These are phyloP conservation scores for Ceriops tagal DNA, from an alignment of 345 rosid genomes.

Conservation along the genomic window DNA sequence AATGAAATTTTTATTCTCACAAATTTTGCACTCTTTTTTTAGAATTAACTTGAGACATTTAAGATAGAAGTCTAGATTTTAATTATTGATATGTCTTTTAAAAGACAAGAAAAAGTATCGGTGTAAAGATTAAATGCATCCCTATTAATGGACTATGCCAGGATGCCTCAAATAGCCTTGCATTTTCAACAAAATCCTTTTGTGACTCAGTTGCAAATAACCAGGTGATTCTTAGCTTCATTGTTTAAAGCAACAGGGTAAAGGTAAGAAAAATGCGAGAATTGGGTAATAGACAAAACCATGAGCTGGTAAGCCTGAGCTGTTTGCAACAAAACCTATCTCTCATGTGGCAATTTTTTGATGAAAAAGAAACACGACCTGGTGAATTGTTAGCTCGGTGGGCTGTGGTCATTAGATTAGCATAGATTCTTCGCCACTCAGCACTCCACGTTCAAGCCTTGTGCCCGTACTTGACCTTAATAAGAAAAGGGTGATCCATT, in stretches of 20 bases:
- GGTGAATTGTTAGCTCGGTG: too few species aligned
- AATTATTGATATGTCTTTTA: too few species aligned
- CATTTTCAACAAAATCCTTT: too few species aligned
- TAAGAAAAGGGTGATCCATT: constrained; percentile 11
- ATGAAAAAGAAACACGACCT: neutral
- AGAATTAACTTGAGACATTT: too few species aligned
- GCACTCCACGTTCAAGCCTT: too few species aligned
- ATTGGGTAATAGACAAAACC: neutral
- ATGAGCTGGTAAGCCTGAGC: neutral
- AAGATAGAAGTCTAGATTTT: too few species aligned
- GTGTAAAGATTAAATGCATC: too few species aligned
- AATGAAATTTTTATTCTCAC: too few species aligned
- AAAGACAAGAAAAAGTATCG: too few species aligned
- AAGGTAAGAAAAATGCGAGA: neutral
- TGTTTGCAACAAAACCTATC: neutral
- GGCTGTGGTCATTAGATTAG: neutral
- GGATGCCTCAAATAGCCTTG: neutral
- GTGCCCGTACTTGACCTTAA: neutral
- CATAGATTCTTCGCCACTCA: constrained; percentile 3
- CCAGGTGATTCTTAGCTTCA: constrained; percentile 7
- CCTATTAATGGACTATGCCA: too few species aligned
- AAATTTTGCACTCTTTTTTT: too few species aligned
- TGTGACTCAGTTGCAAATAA: neutral
- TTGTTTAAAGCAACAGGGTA: constrained; percentile 5
- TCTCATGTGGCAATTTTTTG: neutral